Conservation (phyloP, 805 yeast genomes). For the Metschnikowia kofuensis region DNA sequence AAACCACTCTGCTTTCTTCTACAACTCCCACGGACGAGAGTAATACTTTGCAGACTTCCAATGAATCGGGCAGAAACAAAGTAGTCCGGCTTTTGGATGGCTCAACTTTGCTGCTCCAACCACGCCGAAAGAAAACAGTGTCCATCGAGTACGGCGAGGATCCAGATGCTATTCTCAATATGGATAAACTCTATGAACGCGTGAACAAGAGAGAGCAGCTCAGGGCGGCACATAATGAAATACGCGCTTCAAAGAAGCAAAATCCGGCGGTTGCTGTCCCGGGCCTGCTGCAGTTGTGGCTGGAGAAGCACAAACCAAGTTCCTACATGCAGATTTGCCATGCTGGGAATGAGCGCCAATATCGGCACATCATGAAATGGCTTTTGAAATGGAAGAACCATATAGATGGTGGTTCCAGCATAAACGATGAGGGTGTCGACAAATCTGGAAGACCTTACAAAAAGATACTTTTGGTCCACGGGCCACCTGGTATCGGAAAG, state of each 20-base stretch:
- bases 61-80: not conserved
- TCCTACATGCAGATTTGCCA: conserved; percentile 37
- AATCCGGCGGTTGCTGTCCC: not conserved
- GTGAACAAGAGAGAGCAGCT: conserved; percentile 13
- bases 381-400: conserved; percentile 35
- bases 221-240: conserved; percentile 4
- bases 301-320: conserved; percentile 40
- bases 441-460: conserved; percentile 39
- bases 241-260: not conserved
- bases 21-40: not conserved
- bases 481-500: conserved; percentile 94
- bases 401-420: conserved; percentile 26
- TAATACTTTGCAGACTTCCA: too few relatives aligned
- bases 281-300: conserved; percentile 25
- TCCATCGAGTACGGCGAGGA: conserved; percentile 5
- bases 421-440: conserved; percentile 21
- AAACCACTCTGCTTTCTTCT: not conserved
- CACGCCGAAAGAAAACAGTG: conserved; percentile 6
- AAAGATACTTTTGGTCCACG: conserved; percentile 73
- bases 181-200: conserved; percentile 18
- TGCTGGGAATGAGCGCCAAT: conserved; percentile 44
- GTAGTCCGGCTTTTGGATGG: conserved; percentile 14
- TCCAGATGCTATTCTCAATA: conserved; percentile 13
- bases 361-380: conserved; percentile 39
- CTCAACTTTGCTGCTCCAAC: conserved; percentile 10